Base-by-base conservation (phyloP, 2,329 filamentous ascomycete genomes). In the Epichloe elymi region DNA sequence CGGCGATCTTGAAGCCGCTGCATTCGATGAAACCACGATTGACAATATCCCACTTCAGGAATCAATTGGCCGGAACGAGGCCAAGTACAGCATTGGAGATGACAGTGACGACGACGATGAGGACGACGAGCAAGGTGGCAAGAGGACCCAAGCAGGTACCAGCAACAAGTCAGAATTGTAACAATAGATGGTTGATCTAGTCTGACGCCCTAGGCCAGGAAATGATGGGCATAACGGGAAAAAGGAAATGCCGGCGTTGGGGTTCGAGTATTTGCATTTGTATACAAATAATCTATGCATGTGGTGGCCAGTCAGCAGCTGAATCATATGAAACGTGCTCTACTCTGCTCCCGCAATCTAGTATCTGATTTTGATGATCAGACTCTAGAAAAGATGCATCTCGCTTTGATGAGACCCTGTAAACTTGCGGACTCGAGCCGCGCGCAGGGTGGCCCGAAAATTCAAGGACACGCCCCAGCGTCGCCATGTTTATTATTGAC, bases 21-120 rank as follows among this genome's bases (percentile, higher is more conserved):
- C 82, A 58, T 84, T 84, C 58, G 80, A 83, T 57, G 82, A 84
- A 68, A 79, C 73, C 56, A 79, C 82, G 62, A 65, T 85, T 42
- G 80, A 83, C 53, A 78, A 82, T 54, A 64, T 85, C 39, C 76
- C 80, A 55, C 66, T 74, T 35, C 63, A 68, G 38, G 74, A 74
- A 20, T 75, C 77, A 1, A 68, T 20, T 4, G 51, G 64, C 17
- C 65, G 62, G 26, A 57, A 67, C 42, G 64, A 70, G 42, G 70
- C 73, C 51, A 71, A 71, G 56, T 84, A 84, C 61, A 75, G 73
- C 51, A 67, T 82, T 8, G 80, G 77, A 17, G 76, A 70, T 17
- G 77, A 72, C 48, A 80, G 76, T 58, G 77, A 80, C 49, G 77
- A 76, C 45, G 63, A 68, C 10, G 63, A 64, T 49, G 61, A 60